Evolutionary conservation across 192 early-diverging fungal genomes (phyloP), one percentile per base, ranked within the genome.

Genomic region (Lobulomyces angularis): DNA sequence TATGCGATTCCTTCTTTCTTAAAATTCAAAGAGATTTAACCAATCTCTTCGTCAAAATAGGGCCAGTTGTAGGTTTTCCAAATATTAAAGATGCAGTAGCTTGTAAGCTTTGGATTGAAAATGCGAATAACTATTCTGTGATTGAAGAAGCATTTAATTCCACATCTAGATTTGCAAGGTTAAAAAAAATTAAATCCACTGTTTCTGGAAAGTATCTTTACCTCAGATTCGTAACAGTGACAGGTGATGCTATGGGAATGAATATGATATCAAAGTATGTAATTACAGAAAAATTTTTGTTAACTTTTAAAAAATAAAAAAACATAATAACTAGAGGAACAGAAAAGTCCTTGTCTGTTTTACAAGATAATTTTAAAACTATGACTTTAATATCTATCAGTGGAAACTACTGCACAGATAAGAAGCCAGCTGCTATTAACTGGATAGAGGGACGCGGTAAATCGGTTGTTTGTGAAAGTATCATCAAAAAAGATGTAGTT

Each of bases 241-340:
- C 90, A 1, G 90, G 90, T 37, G 90, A 94, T 60, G 90, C 90
- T 3, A 94, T 94, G 90, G 90, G 90, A 18, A 93, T 93, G 90
- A 93, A 93, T 58, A 93, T 94, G 88, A 90, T 91, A 32, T 91
- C 88, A 17, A 93, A 93, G 57, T 87, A 88, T 22, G 85, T 83
- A 45, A n/a, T n/a, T n/a, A n/a, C n/a, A n/a, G n/a, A n/a, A 12
- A 32, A 32, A 32, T 32, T 12, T n/a, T 12, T 32, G n/a, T 32
- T 12, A 32, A 12, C 31, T 38, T 8, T 38, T n/a, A 38, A 26
- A 33, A 33, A 7, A 43, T 43, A 33, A 43, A 43, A 25, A 43
- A 35, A 33, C 27, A 35, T 33, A 18, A 12, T 12, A 43, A 43
- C 27, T 25, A 33, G 16, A n/a, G 27, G 7, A n/a, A n/a, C n/a